Evolutionary conservation across 371 early-diverging fungal genomes (phyloP), one percentile per base, ranked within the genome.

Genomic region (Lichtheimia corymbifera): DNA sequence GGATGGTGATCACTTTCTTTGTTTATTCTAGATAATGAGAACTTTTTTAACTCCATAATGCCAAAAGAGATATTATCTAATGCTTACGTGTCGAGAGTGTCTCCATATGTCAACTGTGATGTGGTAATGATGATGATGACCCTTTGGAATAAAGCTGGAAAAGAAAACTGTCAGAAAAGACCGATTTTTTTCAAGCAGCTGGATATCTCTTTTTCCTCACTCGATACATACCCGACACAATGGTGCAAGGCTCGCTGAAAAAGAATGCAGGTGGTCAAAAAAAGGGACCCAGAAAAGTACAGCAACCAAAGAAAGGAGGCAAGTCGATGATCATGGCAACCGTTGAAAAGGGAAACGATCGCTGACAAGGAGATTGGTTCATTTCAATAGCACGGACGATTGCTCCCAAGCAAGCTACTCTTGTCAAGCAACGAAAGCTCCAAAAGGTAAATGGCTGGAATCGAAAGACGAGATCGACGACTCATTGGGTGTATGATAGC

Each of bases 231-330:
- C 14, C n/a, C 17, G 4, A 44, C 22, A 50, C 9, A 9, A 84
- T 84, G 85, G 85, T 72, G 51, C 85, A 84, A 71, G 82, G 82
- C 40, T 65, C 73, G 55, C 58, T 78, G 44, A 80, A 84, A 61
- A 84, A 83, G 72, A 63, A 63, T 17, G 58, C 61, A 9, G 64
- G 49, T 49, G 65, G 68, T 44, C 63, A 79, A 56, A 79, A 79
- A 68, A 80, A 80, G 62, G 61, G 64, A n/a, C 68, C 66, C 42
- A 73, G 81, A 66, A 85, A 85, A 63, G 67, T 77, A 18, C 77
- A 74, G 24, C 70, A 82, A 27, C 72, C 77, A 66, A 80, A 80
- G 69, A 83, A 82, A 82, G 85, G 85, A 75, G 71, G 83, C 77
- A 71, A 53, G 61, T 45, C 40, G 18, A 18, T 43, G 44, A 43